Conservation (phyloP, 805 yeast species). For the Barnettozyma californica region DNA sequence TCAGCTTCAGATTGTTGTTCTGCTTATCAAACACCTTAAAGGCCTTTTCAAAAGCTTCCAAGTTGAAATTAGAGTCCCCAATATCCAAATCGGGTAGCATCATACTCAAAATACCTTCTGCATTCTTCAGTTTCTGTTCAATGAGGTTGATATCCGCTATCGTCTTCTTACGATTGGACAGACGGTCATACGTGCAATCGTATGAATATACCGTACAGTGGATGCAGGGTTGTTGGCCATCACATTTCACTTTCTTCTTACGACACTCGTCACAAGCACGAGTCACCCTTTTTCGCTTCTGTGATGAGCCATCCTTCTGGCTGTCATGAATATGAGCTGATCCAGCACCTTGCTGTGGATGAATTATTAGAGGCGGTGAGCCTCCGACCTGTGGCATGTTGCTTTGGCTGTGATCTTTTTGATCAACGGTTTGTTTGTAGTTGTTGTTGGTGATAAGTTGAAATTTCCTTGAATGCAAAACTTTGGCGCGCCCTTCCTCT, state of each 20-base stretch:
- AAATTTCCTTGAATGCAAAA: not conserved
- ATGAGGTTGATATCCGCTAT: constrained; percentile 27
- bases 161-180: constrained; percentile 38
- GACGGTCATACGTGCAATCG: constrained; percentile 77
- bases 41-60: constrained; percentile 20
- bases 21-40: constrained; percentile 4
- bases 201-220: constrained; percentile 79
- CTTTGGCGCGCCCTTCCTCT: not conserved
- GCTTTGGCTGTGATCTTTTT: not conserved
- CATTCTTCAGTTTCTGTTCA: constrained; percentile 31
- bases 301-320: constrained; percentile 14
- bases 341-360: not conserved
- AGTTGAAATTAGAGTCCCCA: constrained; percentile 26
- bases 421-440: not conserved
- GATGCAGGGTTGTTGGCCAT: constrained; percentile 72
- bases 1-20: constrained; percentile 5
- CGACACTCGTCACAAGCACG: constrained; percentile 76
- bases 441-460: not conserved
- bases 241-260: constrained; percentile 73
- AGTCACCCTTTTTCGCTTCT: constrained; percentile 59
- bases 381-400: constrained; percentile 7
- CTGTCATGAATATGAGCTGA: not conserved
- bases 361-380: constrained; percentile 7
- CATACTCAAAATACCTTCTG: constrained; percentile 31
- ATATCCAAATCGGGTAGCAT: constrained; percentile 37